A percentile compares a stretch with the other conserved stretches of the same genome.
These are phyloP conservation scores for Candida caryicola DNA, from an alignment of 805 yeast species.

Conservation along the genomic window DNA sequence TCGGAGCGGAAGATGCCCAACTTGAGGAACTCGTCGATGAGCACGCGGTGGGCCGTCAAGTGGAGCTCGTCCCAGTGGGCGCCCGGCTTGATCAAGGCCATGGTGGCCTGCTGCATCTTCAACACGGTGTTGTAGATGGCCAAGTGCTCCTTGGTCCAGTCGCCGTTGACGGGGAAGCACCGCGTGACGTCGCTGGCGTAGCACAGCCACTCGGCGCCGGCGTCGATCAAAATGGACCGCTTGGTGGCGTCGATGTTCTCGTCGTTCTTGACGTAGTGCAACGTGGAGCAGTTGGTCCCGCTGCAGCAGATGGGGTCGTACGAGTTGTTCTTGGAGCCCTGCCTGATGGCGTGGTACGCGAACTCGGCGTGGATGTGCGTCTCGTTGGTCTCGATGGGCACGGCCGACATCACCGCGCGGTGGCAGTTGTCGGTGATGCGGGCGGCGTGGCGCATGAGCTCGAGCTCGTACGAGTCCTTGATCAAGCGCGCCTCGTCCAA, in stretches of 20 bases:
- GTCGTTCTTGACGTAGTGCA: slow-evolving; percentile 86
- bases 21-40: slow-evolving; percentile 66
- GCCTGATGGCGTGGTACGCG: slow-evolving; percentile 87
- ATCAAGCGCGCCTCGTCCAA: slow-evolving; percentile 83
- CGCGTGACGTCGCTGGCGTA: slow-evolving; percentile 94
- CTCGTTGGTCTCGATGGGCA: slow-evolving; percentile 84
- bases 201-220: slow-evolving; percentile 96
- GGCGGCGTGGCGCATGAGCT: slow-evolving; percentile 75
- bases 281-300: slow-evolving; percentile 86
- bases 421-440: slow-evolving; percentile 86
- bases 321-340: slow-evolving; percentile 85
- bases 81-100: slow-evolving; percentile 78
- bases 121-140: slow-evolving; percentile 75
- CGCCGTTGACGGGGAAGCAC: slow-evolving; percentile 88
- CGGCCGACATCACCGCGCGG: slow-evolving; percentile 86
- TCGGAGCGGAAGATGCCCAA: slow-evolving; percentile 72
- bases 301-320: slow-evolving; percentile 96
- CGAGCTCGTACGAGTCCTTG: slow-evolving; percentile 81
- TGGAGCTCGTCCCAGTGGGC: slow-evolving; percentile 84
- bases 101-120: slow-evolving; percentile 76
- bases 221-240: slow-evolving; percentile 79
- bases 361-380: slow-evolving; percentile 95
- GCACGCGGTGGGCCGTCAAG: slow-evolving; percentile 69
- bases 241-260: slow-evolving; percentile 43
- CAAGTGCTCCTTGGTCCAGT: slow-evolving; percentile 84